Evolutionary conservation across 1,284 basidiomycete genomes (phyloP).

Genomic region (Mycocalia duriaeana): DNA sequence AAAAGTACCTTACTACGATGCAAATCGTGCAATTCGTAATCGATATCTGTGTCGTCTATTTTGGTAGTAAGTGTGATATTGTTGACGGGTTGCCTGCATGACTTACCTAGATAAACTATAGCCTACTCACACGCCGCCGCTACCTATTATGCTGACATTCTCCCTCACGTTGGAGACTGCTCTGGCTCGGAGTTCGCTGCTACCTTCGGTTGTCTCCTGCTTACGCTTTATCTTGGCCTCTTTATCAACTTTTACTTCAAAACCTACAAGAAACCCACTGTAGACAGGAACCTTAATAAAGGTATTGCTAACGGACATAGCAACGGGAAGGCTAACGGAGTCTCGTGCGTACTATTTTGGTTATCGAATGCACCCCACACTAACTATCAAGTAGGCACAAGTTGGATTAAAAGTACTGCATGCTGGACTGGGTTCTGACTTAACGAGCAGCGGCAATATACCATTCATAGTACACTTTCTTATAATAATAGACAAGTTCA

Average conservation of each 20-base stretch:
- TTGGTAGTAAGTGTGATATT: slow-evolving; percentile 70
- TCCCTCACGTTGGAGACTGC: slow-evolving; percentile 79
- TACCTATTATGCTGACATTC: slow-evolving; percentile 48
- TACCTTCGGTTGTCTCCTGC: slow-evolving; percentile 81
- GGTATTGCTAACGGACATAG: slow-evolving; percentile 31
- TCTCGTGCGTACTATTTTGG: slow-evolving; percentile 16
- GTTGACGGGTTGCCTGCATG: slow-evolving; percentile 7
- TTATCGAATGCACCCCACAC: background rate
- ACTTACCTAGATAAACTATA: slow-evolving; percentile 27
- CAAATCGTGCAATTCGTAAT: slow-evolving; percentile 96
- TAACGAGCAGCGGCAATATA: slow-evolving; percentile 30
- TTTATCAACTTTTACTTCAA: slow-evolving; percentile 90
- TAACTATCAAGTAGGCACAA: slow-evolving; percentile 18
- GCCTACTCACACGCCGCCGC: slow-evolving; percentile 82
- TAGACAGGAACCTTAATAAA: slow-evolving; percentile 36
- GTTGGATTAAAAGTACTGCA: slow-evolving; percentile 18
- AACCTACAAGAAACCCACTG: slow-evolving; percentile 69
- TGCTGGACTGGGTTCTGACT: slow-evolving; percentile 13
- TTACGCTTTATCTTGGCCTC: slow-evolving; percentile 86
- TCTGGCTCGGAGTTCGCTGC: slow-evolving; percentile 88
- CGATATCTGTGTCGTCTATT: slow-evolving; percentile 87
- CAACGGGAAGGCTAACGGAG: slow-evolving; percentile 29
- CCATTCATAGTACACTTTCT: slow-evolving; percentile 29
- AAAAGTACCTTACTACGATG: slow-evolving; percentile 92
- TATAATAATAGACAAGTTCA: slow-evolving; percentile 27